Evolutionary conservation across 768 basidiomycete genomes (phyloP).

Genomic region (Calocybe cyanea): DNA sequence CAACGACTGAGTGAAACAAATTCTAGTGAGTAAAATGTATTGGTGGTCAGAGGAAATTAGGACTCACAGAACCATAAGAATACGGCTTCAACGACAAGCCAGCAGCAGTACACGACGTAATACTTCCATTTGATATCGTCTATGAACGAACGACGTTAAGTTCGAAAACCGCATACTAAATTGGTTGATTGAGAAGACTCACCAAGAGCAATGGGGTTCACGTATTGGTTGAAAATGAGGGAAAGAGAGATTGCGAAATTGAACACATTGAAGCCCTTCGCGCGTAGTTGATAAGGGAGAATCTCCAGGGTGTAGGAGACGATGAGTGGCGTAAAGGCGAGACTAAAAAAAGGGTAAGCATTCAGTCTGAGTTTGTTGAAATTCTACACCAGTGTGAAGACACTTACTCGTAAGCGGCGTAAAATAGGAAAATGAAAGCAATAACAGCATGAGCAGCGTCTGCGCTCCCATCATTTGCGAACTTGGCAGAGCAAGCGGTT

Average conservation of each 20-base stretch:
- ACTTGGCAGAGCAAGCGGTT: constrained; percentile 62
- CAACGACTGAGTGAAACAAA: constrained; percentile 31
- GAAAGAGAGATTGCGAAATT: constrained; percentile 74
- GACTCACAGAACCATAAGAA: constrained; percentile 58
- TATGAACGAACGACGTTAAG: constrained; percentile 7
- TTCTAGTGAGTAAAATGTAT: background rate
- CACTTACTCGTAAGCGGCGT: constrained; percentile 68
- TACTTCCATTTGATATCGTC: constrained; percentile 67
- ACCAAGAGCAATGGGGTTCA: constrained; percentile 75
- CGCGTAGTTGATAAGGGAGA: constrained; percentile 76
- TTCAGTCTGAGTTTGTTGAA: too few species aligned
- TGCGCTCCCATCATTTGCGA: constrained; percentile 34
- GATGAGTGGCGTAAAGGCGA: constrained; percentile 84
- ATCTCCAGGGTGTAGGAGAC: constrained; percentile 89
- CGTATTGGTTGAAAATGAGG: constrained; percentile 87
- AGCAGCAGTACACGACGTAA: constrained; percentile 72
- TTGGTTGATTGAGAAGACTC: constrained; percentile 6
- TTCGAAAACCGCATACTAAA: background rate
- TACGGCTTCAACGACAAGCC: constrained; percentile 62
- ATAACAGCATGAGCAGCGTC: constrained; percentile 68
- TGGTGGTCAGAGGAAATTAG: background rate
- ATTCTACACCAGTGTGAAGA: too few species aligned
- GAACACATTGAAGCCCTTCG: constrained; percentile 83
- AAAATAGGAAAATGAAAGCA: constrained; percentile 82
- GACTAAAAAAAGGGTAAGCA: constrained; percentile 32